A percentile compares a stretch with the other conserved stretches of the same genome.
Evolutionary conservation across 106 monocot genomes (phyloP).

Genomic region (Xerophyta viscosa): DNA sequence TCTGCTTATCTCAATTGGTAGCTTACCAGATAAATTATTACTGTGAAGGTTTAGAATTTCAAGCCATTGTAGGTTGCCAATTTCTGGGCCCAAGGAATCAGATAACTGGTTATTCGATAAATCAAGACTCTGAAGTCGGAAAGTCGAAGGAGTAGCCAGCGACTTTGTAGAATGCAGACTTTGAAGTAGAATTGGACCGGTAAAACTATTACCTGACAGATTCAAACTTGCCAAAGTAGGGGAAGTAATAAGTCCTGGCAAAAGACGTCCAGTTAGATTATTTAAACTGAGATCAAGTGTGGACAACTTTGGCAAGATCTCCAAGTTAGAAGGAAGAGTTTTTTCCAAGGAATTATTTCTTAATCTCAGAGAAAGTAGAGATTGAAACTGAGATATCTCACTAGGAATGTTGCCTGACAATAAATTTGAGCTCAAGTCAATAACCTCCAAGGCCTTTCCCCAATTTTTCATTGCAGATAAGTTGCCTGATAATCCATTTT

Average conservation of each 20-base stretch:
- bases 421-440: constrained; percentile 80
- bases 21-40: constrained; percentile 63
- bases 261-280: constrained; percentile 39
- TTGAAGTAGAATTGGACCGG: constrained; percentile 58
- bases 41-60: constrained; percentile 34
- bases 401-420: constrained; percentile 54
- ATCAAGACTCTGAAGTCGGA: constrained; percentile 61
- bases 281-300: constrained; percentile 56
- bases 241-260: constrained; percentile 39
- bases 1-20: constrained; percentile 62
- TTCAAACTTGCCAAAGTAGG: constrained; percentile 53
- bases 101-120: constrained; percentile 62
- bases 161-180: constrained; percentile 45
- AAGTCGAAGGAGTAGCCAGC: constrained; percentile 25
- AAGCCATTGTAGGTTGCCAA: constrained; percentile 53
- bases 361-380: constrained; percentile 41
- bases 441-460: constrained; percentile 43
- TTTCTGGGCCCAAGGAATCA: constrained; percentile 54
- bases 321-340: constrained; percentile 54
- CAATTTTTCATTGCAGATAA: constrained; percentile 48
- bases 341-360: constrained; percentile 61
- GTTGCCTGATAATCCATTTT: constrained; percentile 50
- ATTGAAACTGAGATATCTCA: constrained; percentile 28
- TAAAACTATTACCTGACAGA: constrained; percentile 64
- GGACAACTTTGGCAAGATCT: constrained; percentile 38